Conservation (phyloP, 208 protist species). For the Leishmania braziliensis region DNA sequence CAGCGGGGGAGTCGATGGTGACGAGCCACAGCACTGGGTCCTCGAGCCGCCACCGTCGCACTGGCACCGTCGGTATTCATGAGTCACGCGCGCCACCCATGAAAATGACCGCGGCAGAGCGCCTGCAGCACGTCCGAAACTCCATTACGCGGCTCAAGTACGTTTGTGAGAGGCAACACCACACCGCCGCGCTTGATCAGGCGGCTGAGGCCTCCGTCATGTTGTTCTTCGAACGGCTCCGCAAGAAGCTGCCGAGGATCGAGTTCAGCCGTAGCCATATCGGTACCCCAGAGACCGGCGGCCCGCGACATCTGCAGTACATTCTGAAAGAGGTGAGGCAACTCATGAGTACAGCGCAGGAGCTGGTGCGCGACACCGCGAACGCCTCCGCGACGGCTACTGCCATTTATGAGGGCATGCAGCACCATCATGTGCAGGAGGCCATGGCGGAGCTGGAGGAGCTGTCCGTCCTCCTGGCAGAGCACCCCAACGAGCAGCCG, state of each 20-base stretch:
- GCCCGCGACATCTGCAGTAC: conserved; percentile 60
- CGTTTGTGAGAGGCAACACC: conserved; percentile 72
- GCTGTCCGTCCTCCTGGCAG: conserved; percentile 51
- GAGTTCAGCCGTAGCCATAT: conserved; percentile 62
- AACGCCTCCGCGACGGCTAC: conserved; percentile 30
- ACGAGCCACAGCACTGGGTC: conserved; percentile 54
- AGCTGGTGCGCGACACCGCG: conserved; percentile 24
- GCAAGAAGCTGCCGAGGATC: conserved; percentile 50
- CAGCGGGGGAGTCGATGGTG: conserved; percentile 49
- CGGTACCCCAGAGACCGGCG: conserved; percentile 43
- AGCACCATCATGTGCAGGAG: conserved; percentile 71
- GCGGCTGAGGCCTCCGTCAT: conserved; percentile 48
- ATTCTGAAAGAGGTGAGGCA: conserved; percentile 45
- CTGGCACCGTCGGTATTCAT: conserved; percentile 21
- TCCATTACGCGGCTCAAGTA: conserved; percentile 75
- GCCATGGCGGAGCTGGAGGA: conserved; percentile 63
- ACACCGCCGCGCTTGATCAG: conserved; percentile 69
- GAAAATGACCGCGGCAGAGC: conserved; percentile 73
- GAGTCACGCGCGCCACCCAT: conserved; percentile 51
- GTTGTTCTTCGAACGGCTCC: conserved; percentile 58
- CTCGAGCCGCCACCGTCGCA: conserved; percentile 50
- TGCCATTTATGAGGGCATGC: conserved; percentile 72
- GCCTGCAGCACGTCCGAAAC: conserved; percentile 76
- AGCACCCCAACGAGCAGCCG: conserved; percentile 42
- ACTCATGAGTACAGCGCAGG: conserved; percentile 28